Evolutionary conservation across 148 eudicot genomes (phyloP), one percentile per base, ranked within the genome.

Genomic region (Pouteria glomerata): DNA sequence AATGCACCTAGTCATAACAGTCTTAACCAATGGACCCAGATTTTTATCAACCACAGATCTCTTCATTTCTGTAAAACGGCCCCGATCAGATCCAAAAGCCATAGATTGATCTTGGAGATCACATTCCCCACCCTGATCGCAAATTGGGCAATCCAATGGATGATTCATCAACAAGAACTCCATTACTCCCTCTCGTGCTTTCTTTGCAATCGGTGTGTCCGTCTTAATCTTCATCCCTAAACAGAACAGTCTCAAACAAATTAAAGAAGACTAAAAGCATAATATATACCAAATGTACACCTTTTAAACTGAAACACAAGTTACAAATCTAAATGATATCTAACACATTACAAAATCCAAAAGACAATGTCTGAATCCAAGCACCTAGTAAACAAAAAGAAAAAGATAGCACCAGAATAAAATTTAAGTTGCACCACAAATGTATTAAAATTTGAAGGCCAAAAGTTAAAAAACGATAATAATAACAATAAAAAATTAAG

Each of bases 121-220:
- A 84, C 99, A 95, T 57, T 95, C 99, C 68, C 99, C 99, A 64
- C 99, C 99, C 77, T 92, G 99, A 82, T 95, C 99, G 73, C 99
- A 95, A 57, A 95, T 92, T 57, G 99, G 97, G 80, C 99, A 95
- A 77, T 95, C 99, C 63, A 95, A 77, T 41, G 99, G 99, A 85
- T 95, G 99, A 81, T 95, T 95, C 99, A 95, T 95, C 69, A 95
- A 85, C 55, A 95, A 75, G 69, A 95, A 92, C 80, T 95, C 99
- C 99, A 95, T 95, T 70, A 95, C 99, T 33, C 99, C 99, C 76
- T 96, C 99, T 19, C 99, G 78, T 31, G 99, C 99, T 85, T 95
- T 95, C 84, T 95, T 92, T 56, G 99, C 99, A 64, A 95, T 39
- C 18, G 97, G 99, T 15, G 99, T 92, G 66, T 96, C 97, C 0